Evolutionary conservation across 306 rosid genomes (phyloP), one percentile per base, ranked within the genome.

Genomic region (Malus sylvestris): DNA sequence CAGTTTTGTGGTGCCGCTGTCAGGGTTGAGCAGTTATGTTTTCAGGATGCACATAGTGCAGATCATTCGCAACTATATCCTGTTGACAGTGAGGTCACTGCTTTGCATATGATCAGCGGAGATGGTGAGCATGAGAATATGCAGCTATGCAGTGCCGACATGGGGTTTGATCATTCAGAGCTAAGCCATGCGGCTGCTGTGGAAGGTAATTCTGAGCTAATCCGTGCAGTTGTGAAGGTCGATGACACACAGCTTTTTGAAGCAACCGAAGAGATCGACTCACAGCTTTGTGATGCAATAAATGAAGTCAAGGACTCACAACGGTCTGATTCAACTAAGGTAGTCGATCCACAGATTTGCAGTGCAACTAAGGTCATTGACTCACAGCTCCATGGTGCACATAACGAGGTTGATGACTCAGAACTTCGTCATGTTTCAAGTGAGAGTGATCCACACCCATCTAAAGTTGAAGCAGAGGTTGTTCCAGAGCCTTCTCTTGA

Each of bases 1-100:
- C 96, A 87, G 67, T 90, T 83, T 77, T 88, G 86, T 80, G 91
- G 87, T 79, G 76, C 92, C 61, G 79, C 91, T 45, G 79, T 88
- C 60, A 86, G 74, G 74, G 90, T 90, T 79, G 90, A 82, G 68
- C 94, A 84, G 30, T 65, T 85, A 73, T 89, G 85, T 33, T 72
- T 87, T 35, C 86, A 83, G 80, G 87, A 85, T 27, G 65, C 74
- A 30, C 88, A 85, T 68, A 85, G 89, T 79, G 93, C 84, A 70
- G 74, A 88, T 58, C 92, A 83, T 79, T 75, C 84, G 5, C 89
- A 86, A 55, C 66, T 91, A 58, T 90, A 87, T 69, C 79, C 80
- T 59, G 87, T 90, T 29, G 88, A 86, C 42, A 68, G 71, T 35
- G 86, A 88, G 74, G 85, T 85, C 40, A 82, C 71, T 80, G 84